Percentiles rank a stretch among this genome's conserved stretches.
Evolutionary conservation across 1,284 basidiomycete genomes (phyloP).

Genomic region (Laetiporus sulphureus): DNA sequence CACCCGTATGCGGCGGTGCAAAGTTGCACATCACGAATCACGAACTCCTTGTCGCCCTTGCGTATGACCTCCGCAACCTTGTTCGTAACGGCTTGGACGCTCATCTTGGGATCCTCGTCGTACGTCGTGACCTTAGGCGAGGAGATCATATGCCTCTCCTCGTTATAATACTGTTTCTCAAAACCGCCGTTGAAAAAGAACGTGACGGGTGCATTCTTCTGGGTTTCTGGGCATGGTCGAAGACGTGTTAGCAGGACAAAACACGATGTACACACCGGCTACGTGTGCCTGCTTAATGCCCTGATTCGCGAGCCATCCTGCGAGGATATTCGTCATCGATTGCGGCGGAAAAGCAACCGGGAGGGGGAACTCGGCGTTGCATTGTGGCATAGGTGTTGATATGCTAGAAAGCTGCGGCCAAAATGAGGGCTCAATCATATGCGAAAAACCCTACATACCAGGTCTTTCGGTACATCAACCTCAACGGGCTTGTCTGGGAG

Average conservation of each 20-base stretch:
- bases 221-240: conserved; percentile 54
- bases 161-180: conserved; percentile 82
- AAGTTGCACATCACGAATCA: conserved; percentile 98
- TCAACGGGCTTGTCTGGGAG: conserved; percentile 79
- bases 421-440: not conserved
- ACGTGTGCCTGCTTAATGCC: conserved; percentile 81
- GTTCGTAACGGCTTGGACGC: conserved; percentile 78
- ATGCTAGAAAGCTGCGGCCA: conserved; percentile 35
- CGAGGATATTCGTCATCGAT: conserved; percentile 86
- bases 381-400: conserved; percentile 92
- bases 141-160: conserved; percentile 79
- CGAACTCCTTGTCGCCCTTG: conserved; percentile 67
- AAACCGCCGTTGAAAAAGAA: conserved; percentile 97
- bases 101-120: conserved; percentile 85
- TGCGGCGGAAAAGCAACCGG: conserved; percentile 84
- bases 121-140: conserved; percentile 90
- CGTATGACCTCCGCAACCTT: conserved; percentile 81
- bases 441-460: conserved; percentile 40
- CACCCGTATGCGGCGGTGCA: conserved; percentile 93
- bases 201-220: conserved; percentile 93
- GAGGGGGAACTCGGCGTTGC: conserved; percentile 87
- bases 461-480: conserved; percentile 72
- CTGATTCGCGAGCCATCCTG: conserved; percentile 79
- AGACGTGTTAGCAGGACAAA: not conserved
- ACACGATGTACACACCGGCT: conserved; percentile 44